Conservation (phyloP, 164 flowering plant species). For the Nymphaea colorata region DNA sequence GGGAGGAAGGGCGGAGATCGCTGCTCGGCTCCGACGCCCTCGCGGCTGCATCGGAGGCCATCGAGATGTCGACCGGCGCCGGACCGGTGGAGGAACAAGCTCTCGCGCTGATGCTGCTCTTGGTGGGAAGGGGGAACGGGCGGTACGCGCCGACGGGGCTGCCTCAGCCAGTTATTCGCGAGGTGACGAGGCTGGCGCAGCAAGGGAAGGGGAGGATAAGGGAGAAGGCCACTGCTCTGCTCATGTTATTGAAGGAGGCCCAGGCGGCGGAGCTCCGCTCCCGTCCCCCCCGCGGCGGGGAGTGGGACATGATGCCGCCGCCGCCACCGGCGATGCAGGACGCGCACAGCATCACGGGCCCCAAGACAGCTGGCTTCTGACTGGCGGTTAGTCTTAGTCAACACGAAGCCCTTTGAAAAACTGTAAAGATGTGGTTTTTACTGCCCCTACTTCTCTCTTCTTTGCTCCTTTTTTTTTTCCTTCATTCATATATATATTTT, state of each 20-base stretch:
- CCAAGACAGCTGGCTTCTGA: constrained; percentile 1
- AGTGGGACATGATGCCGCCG: not conserved
- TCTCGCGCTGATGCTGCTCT: not conserved
- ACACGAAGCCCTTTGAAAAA: not conserved
- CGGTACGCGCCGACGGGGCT: not conserved
- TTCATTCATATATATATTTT: no score
- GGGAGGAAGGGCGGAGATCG: not conserved
- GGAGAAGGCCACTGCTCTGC: not conserved
- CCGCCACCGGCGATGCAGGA: not conserved
- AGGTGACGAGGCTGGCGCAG: not conserved
- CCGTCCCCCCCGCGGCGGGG: not conserved
- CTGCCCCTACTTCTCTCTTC: not conserved
- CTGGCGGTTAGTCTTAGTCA: not conserved
- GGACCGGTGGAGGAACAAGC: constrained; percentile 1
- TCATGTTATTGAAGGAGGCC: not conserved
- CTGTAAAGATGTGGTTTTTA: no score
- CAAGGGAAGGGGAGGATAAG: not conserved
- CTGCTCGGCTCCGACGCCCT: not conserved
- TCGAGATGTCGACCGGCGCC: not conserved
- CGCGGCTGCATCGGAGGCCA: not conserved
- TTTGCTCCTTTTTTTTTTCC: not conserved
- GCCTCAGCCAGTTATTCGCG: not conserved
- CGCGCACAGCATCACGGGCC: not conserved
- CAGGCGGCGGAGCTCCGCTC: not conserved
- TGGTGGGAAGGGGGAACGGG: not conserved